Evolutionary conservation across 805 yeast genomes (phyloP).

Genomic region (Starmerella sirachaensis): DNA sequence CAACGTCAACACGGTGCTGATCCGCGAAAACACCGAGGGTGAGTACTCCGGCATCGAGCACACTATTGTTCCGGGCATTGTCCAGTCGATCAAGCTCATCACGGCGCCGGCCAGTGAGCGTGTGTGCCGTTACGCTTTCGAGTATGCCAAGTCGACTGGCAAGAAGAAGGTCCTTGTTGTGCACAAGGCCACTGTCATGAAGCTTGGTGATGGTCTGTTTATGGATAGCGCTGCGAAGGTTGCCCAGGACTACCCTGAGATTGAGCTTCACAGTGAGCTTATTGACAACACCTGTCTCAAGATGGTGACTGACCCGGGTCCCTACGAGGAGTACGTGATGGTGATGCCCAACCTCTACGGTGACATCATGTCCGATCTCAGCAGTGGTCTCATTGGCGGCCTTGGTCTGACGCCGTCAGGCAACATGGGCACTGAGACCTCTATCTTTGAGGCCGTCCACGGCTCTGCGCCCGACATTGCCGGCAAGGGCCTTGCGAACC

Average conservation of each 20-base stretch:
- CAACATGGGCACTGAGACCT: slow-evolving; percentile 96
- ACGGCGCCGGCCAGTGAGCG: slow-evolving; percentile 94
- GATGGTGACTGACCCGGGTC: slow-evolving; percentile 78
- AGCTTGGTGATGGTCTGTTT: slow-evolving; percentile 94
- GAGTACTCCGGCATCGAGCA: slow-evolving; percentile 99
- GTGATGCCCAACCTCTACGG: slow-evolving; percentile 99
- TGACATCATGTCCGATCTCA: slow-evolving; percentile 95
- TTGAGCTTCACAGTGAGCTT: slow-evolving; percentile 70
- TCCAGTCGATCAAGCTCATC: slow-evolving; percentile 93
- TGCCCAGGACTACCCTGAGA: slow-evolving; percentile 83
- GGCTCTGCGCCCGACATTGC: slow-evolving; percentile 99
- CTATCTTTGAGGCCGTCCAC: slow-evolving; percentile 98
- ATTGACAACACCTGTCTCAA: slow-evolving; percentile 91
- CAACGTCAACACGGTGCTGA: slow-evolving; percentile 85
- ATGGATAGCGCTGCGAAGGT: slow-evolving; percentile 82
- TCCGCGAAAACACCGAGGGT: slow-evolving; percentile 98
- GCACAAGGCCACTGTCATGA: slow-evolving; percentile 98
- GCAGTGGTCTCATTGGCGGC: slow-evolving; percentile 97
- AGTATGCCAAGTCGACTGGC: slow-evolving; percentile 80
- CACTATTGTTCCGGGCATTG: slow-evolving; percentile 95
- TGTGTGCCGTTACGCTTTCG: slow-evolving; percentile 93
- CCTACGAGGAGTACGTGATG: slow-evolving; percentile 79
- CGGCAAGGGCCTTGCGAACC: slow-evolving; percentile 97
- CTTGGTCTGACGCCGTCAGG: slow-evolving; percentile 98
- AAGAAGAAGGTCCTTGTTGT: slow-evolving; percentile 86